Evolutionary conservation across 345 rosid genomes (phyloP).

Genomic region (Bretschneidera sinensis): DNA sequence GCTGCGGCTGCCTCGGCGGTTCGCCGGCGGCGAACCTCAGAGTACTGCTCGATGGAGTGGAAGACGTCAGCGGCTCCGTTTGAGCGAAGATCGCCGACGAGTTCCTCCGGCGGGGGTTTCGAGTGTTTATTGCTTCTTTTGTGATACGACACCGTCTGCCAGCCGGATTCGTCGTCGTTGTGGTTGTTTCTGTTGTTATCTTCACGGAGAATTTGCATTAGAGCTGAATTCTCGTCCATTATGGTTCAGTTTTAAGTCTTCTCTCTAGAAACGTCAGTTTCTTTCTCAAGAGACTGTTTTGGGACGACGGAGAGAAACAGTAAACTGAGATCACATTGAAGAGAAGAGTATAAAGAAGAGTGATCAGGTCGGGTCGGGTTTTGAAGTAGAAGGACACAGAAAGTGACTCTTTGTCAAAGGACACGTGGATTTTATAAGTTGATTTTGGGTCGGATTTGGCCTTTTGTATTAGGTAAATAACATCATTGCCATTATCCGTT

Average conservation of each 20-base stretch:
- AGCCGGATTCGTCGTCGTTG: constrained; percentile 18
- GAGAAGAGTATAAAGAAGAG: no score
- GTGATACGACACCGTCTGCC: constrained; percentile 43
- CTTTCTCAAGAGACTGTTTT: background rate
- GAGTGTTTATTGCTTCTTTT: constrained; percentile 39
- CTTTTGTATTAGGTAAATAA: background rate
- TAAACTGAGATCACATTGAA: constrained; percentile 3
- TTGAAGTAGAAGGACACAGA: constrained; percentile 10
- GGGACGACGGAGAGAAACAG: background rate
- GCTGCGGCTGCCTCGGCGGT: constrained; percentile 25
- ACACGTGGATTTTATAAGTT: constrained; percentile 8
- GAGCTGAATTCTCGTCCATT: constrained; percentile 34
- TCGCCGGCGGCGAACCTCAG: constrained; percentile 58
- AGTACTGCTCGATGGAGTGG: constrained; percentile 44
- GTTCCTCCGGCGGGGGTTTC: constrained; percentile 10
- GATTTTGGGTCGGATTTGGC: background rate
- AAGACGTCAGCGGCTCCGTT: constrained; percentile 37
- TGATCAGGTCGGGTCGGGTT: constrained; percentile 11
- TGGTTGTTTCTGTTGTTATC: constrained; percentile 13
- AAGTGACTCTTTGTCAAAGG: background rate
- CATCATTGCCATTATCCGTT: constrained; percentile 6
- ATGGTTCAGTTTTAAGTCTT: background rate
- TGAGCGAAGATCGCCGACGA: constrained; percentile 5
- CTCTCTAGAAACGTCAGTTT: background rate
- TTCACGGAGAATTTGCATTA: constrained; percentile 34